Conservation (phyloP, 768 basidiomycete genomes). For the Trametes cinnabarina region DNA sequence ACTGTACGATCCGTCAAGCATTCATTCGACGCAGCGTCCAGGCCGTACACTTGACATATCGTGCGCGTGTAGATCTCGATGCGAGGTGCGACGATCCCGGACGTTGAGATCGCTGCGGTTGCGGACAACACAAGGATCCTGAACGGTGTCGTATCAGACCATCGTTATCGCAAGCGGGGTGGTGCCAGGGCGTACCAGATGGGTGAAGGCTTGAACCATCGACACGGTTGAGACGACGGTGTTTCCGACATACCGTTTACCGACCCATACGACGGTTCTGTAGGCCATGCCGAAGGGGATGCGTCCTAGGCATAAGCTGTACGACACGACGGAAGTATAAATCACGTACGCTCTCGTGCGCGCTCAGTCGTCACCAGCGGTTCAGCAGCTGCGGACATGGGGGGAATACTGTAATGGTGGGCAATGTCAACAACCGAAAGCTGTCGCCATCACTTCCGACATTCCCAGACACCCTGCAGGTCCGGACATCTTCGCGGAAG, state of each 20-base stretch:
- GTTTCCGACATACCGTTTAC: neutral
- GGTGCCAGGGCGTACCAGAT: conserved; percentile 1
- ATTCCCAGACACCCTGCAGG: neutral
- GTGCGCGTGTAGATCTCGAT: conserved; percentile 75
- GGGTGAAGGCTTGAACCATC: conserved; percentile 7
- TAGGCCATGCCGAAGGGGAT: no score
- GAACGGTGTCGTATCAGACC: neutral
- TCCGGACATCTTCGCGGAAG: neutral
- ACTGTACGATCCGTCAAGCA: conserved; percentile 72
- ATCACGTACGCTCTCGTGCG: neutral
- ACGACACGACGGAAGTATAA: no score
- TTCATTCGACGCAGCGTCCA: conserved; percentile 7
- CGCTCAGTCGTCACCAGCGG: neutral
- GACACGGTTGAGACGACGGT: neutral
- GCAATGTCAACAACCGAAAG: no score
- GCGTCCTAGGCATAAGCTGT: no score
- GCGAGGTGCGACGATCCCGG: conserved; percentile 63
- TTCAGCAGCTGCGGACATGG: neutral
- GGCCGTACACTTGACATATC: conserved; percentile 59
- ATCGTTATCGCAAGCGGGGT: neutral
- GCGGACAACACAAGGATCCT: conserved; percentile 62
- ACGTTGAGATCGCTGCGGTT: conserved; percentile 51
- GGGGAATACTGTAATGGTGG: no score
- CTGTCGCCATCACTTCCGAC: neutral
- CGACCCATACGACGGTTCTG: neutral